A percentile compares a stretch with the other conserved stretches of the same genome.
These are phyloP conservation scores for Aegilops umbellulata DNA, from an alignment of 176 grass and related monocot genomes.

Conservation along the genomic window DNA sequence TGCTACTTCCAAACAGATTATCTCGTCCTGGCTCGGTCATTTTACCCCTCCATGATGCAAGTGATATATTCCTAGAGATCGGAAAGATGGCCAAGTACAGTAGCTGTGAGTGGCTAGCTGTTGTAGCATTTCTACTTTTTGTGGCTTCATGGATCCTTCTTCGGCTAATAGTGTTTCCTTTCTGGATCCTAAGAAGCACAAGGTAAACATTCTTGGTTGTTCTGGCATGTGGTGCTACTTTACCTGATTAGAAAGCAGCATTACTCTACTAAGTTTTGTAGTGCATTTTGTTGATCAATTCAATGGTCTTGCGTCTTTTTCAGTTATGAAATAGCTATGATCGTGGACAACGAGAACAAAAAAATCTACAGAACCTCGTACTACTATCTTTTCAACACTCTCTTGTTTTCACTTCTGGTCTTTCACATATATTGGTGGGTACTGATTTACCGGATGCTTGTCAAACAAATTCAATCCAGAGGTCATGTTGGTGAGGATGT, in stretches of 20 bases:
- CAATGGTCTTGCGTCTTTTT: slow-evolving; percentile 12
- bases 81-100: slow-evolving; percentile 94
- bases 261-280: not conserved
- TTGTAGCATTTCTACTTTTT: slow-evolving; percentile 62
- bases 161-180: slow-evolving; percentile 68
- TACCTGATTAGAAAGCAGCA: not conserved
- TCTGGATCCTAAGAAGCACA: slow-evolving; percentile 85
- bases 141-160: slow-evolving; percentile 78
- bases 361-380: slow-evolving; percentile 61
- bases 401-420: slow-evolving; percentile 73
- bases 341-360: slow-evolving; percentile 54
- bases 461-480: slow-evolving; percentile 80
- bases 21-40: slow-evolving; percentile 71
- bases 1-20: slow-evolving; percentile 51
- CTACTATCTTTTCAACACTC: slow-evolving; percentile 84
- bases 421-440: slow-evolving; percentile 93
- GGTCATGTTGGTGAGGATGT: slow-evolving; percentile 68
- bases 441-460: slow-evolving; percentile 70
- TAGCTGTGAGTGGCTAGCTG: slow-evolving; percentile 56
- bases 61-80: slow-evolving; percentile 79
- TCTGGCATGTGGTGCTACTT: slow-evolving; percentile 23
- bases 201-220: slow-evolving; percentile 54
- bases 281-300: slow-evolving; percentile 6
- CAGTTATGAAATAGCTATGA: slow-evolving; percentile 73
- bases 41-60: slow-evolving; percentile 81